These are phyloP conservation scores for Coemansia sp. DNA, from an alignment of 192 early-diverging fungal genomes.

Conservation along the genomic window DNA sequence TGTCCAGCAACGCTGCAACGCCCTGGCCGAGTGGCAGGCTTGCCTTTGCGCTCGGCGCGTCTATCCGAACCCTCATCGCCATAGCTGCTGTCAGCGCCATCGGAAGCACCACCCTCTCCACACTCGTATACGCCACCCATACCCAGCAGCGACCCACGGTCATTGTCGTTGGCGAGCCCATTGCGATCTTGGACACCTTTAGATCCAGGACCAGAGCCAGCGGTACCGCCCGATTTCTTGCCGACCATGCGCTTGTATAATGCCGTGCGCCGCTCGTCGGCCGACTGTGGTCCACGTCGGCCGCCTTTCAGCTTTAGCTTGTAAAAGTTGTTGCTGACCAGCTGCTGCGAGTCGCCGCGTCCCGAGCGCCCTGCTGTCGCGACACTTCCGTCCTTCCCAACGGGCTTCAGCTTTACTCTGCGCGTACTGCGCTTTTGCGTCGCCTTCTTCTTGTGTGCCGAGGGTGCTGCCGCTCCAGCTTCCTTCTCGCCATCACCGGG, in stretches of 20 bases:
- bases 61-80: not conserved
- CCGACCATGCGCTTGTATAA: conserved; percentile 51
- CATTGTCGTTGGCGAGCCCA: not conserved
- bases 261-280: conserved; percentile 46
- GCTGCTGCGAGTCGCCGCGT: conserved; percentile 18
- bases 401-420: conserved; percentile 51
- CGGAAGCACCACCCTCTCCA: not conserved
- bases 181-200: not conserved
- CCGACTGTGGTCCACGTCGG: conserved; percentile 34
- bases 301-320: conserved; percentile 37
- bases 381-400: conserved; percentile 23
- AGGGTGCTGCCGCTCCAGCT: not conserved
- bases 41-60: not conserved
- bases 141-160: not conserved
- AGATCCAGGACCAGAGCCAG: not conserved
- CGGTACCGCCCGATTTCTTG: conserved; percentile 4
- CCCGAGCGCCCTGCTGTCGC: conserved; percentile 1
- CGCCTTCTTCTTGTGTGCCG: conserved; percentile 33
- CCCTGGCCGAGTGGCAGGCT: not conserved
- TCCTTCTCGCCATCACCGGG: conserved; percentile 15
- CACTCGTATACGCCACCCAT: not conserved
- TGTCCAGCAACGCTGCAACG: conserved; percentile 7
- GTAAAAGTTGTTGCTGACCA: conserved; percentile 58
- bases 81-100: not conserved
- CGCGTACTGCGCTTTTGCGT: conserved; percentile 59